phyloP scores from a whole-genome alignment of 2,329 filamentous ascomycete genomes.

The Xylaria sp. region DNA sequence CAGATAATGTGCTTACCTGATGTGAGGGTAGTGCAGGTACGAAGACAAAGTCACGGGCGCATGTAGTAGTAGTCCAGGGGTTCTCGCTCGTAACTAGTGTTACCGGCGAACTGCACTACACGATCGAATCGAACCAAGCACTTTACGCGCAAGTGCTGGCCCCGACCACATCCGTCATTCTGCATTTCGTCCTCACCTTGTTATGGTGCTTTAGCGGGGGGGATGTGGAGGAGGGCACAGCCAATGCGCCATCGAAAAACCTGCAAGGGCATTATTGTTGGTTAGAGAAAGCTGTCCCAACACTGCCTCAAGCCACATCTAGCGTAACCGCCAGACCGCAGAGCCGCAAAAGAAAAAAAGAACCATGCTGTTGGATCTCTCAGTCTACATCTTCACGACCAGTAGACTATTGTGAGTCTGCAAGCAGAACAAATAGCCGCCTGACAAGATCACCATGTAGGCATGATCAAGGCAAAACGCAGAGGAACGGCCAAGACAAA shows the following conservation, averaged over 20 bases:
- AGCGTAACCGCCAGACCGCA: conserved; percentile 4
- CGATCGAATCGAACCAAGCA: conserved; percentile 8
- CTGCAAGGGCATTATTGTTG: conserved; percentile 12
- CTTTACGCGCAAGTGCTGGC: conserved; percentile 18
- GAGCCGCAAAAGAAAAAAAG: conserved; percentile 22
- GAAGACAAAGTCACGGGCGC: background rate
- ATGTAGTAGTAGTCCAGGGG: background rate
- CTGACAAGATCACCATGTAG: background rate
- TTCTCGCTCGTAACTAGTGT: conserved; percentile 15
- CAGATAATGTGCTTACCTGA: background rate
- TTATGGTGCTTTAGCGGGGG: conserved; percentile 20
- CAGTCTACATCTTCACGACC: background rate
- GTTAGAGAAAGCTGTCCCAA: conserved; percentile 20
- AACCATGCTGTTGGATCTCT: background rate
- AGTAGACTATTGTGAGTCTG: conserved; percentile 1
- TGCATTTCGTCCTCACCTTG: conserved; percentile 10
- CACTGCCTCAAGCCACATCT: conserved; percentile 24
- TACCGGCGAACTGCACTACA: background rate
- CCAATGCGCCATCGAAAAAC: conserved; percentile 20
- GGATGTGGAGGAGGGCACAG: conserved; percentile 31
- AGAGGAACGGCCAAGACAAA: background rate
- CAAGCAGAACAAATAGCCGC: background rate
- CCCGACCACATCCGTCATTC: conserved; percentile 27
- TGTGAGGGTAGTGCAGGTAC: background rate
- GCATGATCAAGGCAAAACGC: no score